Percentiles rank a stretch among this genome's conserved stretches.
Evolutionary conservation across 441 rosid species (phyloP).

Genomic region (Corymbia citriodora): DNA sequence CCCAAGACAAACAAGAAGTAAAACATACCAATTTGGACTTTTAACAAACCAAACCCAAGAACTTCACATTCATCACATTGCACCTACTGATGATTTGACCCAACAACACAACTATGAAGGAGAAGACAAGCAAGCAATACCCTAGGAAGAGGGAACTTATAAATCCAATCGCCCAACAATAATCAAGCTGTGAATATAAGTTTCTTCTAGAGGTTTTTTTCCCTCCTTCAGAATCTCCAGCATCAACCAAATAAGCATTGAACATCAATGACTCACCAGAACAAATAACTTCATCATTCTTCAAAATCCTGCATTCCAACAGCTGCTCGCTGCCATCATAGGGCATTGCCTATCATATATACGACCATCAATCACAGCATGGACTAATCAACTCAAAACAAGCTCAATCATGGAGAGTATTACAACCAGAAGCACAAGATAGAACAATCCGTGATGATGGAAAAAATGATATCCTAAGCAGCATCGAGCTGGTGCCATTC

Average conservation of each 20-base stretch:
- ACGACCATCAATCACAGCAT: neutral
- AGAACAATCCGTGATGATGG: neutral
- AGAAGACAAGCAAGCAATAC: neutral
- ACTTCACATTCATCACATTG: neutral
- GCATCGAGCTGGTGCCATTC: neutral
- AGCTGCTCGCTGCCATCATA: neutral
- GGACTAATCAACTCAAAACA: neutral
- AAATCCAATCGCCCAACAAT: neutral
- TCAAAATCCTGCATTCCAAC: neutral
- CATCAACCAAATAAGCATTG: neutral
- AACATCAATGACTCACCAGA: neutral
- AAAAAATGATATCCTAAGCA: neutral
- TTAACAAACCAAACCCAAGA: neutral
- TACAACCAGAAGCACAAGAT: neutral
- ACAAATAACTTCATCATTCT: neutral
- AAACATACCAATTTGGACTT: neutral
- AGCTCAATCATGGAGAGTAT: neutral
- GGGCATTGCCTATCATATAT: neutral
- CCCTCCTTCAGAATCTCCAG: neutral
- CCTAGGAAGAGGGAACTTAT: neutral
- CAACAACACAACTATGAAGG: neutral
- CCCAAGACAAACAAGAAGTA: neutral
- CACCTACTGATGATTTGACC: neutral
- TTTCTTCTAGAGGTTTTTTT: neutral
- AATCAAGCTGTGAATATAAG: neutral